Base-by-base conservation (phyloP, 805 yeast genomes). In the Kodamaea leandrae region DNA sequence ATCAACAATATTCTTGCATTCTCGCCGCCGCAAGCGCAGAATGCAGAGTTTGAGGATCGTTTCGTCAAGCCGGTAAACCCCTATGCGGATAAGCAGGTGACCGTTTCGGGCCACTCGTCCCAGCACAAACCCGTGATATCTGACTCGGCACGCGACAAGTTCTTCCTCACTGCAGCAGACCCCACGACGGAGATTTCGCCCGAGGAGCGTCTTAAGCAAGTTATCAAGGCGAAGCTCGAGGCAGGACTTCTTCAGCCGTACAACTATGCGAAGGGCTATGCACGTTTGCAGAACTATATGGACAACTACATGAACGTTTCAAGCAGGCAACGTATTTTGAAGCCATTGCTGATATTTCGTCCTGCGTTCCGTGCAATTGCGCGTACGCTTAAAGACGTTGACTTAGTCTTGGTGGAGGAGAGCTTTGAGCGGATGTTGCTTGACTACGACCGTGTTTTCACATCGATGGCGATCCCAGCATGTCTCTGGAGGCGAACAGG, bases 401-500 rank as follows among this genome's bases (percentile, higher is more conserved):
- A 91, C 61, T 71, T 91, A 55, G 90, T 90, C 4, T 66, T 89
- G 25, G 97, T 91, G 3, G 98, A 91, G 54, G 98, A 91, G 61
- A 83, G 84, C 42, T 91, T 91, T 57, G 98, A 91, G 64, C 72
- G 97, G 47, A 86, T 91, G 95, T 64, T 91, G 33, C 67, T 91
- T 39, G 96, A 91, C 52, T 89, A 91, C 55, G 98, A 91, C 59
- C 73, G 98, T 25, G 96, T 91, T 3, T 91, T 91, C 65, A 89
- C 97, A 0, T 84, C 96, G 3, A 89, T 91, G 96, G 96, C 97
- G 5, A 88, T 91, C 46, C 98, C 98, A 1, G 96, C 97, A 1
- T 91, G 98, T 64, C 71, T 91, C 20, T 91, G 98, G 97, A 71
- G 98, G 58, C 81, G 98, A 52, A 90, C 98, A 0, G 98, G 98